Conservation (phyloP, 2,329 filamentous ascomycete species). For the Calonectria leucothoes region DNA sequence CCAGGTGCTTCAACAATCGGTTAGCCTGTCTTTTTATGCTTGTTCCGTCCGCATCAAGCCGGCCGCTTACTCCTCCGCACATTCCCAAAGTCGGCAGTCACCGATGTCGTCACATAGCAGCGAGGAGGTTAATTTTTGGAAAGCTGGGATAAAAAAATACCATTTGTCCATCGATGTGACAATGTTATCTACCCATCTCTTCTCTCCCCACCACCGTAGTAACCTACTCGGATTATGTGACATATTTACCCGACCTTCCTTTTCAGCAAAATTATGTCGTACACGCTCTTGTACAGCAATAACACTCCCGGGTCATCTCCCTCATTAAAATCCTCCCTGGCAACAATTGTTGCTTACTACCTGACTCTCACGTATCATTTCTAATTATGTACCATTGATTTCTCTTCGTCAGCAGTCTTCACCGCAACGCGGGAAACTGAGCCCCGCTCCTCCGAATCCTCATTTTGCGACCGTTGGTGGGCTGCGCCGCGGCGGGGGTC, state of each 20-base stretch:
- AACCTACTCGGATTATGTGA: background rate
- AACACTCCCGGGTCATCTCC: background rate
- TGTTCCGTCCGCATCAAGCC: background rate
- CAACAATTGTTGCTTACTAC: too few species aligned
- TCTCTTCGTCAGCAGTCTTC: background rate
- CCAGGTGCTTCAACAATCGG: background rate
- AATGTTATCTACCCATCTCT: background rate
- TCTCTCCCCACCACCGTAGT: background rate
- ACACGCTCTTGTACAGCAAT: conserved; percentile 8
- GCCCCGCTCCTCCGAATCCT: conserved; percentile 25
- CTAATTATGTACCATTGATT: background rate
- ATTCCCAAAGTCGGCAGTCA: background rate
- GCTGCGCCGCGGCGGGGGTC: background rate
- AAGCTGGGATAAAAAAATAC: background rate
- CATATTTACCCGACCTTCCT: background rate
- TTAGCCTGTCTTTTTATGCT: background rate
- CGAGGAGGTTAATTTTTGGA: background rate
- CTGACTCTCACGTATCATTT: too few species aligned
- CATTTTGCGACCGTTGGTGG: background rate
- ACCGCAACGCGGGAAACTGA: conserved; percentile 21
- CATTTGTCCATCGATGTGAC: background rate
- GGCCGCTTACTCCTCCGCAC: background rate
- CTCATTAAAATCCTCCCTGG: background rate
- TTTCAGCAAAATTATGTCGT: background rate
- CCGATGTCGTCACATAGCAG: background rate